Evolutionary conservation across 1,284 basidiomycete genomes (phyloP).

Genomic region (Singerocomus inundabilis): DNA sequence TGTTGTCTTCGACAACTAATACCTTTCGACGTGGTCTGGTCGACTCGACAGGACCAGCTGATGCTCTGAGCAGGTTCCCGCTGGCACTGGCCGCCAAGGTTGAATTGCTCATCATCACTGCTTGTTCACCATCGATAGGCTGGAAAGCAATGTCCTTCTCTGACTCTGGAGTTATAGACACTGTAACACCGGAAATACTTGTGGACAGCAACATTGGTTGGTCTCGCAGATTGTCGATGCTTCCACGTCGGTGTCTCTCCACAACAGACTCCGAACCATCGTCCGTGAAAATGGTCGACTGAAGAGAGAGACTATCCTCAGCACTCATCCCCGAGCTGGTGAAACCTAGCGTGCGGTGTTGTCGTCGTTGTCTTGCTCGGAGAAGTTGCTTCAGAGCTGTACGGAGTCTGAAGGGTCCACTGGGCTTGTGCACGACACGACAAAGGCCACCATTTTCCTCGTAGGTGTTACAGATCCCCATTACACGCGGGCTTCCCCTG

Average conservation of each 20-base stretch:
- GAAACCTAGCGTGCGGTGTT: constrained; percentile 22
- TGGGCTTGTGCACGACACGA: constrained; percentile 85
- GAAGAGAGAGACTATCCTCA: constrained; percentile 31
- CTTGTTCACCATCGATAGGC: constrained; percentile 15
- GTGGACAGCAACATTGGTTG: constrained; percentile 16
- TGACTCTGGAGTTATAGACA: constrained; percentile 23
- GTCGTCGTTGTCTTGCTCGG: constrained; percentile 45
- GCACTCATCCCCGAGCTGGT: constrained; percentile 17
- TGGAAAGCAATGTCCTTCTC: constrained; percentile 24
- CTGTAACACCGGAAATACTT: constrained; percentile 11
- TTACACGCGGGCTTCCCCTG: constrained; percentile 63
- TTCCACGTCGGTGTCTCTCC: constrained; percentile 24
- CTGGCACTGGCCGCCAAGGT: constrained; percentile 56
- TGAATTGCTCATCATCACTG: constrained; percentile 27
- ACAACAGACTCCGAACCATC: constrained; percentile 18
- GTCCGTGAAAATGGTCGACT: constrained; percentile 31
- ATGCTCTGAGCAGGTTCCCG: constrained; percentile 61
- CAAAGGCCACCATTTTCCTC: constrained; percentile 85
- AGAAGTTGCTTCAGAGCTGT: constrained; percentile 70
- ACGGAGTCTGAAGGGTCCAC: constrained; percentile 77
- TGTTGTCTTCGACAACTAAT: constrained; percentile 84
- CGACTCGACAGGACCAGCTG: constrained; percentile 47
- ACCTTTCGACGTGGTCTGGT: constrained; percentile 52
- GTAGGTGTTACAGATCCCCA: constrained; percentile 65
- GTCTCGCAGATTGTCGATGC: constrained; percentile 27